phyloP scores from a whole-genome alignment of 2,329 filamentous ascomycete species.

The Endoconidiophora polonica region DNA sequence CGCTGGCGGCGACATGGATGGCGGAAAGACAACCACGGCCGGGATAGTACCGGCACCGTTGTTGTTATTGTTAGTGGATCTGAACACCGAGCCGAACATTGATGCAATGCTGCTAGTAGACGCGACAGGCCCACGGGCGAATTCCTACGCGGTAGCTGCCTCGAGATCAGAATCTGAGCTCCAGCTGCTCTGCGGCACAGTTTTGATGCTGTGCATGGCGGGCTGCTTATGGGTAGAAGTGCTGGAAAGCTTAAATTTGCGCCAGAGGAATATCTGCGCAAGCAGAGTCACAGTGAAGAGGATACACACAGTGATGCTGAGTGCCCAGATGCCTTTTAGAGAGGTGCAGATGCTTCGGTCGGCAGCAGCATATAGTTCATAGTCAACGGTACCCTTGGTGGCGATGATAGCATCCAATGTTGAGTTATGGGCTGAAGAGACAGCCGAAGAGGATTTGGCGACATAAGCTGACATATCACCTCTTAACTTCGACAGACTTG shows the following conservation, averaged over 20 bases:
- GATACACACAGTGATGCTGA: constrained; percentile 63
- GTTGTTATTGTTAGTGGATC: background rate
- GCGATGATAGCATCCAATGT: background rate
- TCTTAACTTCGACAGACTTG: constrained; percentile 24
- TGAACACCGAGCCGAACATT: background rate
- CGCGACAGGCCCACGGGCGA: constrained; percentile 3
- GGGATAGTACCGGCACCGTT: background rate
- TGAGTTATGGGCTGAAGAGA: background rate
- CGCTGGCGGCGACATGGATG: background rate
- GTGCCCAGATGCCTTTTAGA: constrained; percentile 75
- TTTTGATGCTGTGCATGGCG: background rate
- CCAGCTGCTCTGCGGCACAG: background rate
- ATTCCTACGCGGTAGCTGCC: constrained; percentile 5
- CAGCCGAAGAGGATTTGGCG: constrained; percentile 1
- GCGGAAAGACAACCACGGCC: background rate
- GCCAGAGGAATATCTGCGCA: constrained; percentile 44
- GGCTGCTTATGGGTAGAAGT: background rate
- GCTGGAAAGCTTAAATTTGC: constrained; percentile 21
- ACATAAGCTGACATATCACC: constrained; percentile 16
- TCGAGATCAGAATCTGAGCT: constrained; percentile 2
- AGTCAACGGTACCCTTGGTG: constrained; percentile 18
- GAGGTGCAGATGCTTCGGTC: constrained; percentile 56
- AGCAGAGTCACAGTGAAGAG: constrained; percentile 49
- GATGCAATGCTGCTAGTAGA: background rate
- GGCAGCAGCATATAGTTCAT: constrained; percentile 32